Conservation (phyloP, 768 basidiomycete genomes). For the Kwoniella dejecticola region DNA sequence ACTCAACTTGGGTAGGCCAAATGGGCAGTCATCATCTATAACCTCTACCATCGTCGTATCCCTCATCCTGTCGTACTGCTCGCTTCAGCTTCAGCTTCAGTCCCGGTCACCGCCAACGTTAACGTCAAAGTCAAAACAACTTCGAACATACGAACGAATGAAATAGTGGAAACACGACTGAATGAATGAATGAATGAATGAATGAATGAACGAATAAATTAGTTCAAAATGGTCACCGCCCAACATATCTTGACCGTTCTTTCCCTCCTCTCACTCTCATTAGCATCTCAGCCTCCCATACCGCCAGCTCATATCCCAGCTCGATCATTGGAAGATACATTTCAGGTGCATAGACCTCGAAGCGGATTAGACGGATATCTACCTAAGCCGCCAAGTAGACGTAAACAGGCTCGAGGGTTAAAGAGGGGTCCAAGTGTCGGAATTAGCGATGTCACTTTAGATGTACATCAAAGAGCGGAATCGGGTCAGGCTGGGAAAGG, state of each 20-base stretch:
- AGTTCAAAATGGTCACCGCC: constrained; percentile 12
- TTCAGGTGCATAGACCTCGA: too few species aligned
- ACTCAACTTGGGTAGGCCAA: too few species aligned
- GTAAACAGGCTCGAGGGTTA: neutral
- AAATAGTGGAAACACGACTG: too few species aligned
- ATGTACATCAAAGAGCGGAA: constrained; percentile 3
- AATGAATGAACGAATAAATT: neutral
- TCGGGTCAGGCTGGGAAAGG: neutral
- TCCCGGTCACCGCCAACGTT: too few species aligned
- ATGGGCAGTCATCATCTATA: too few species aligned
- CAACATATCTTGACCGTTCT: constrained; percentile 20
- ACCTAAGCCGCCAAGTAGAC: neutral
- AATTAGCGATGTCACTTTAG: constrained; percentile 12
- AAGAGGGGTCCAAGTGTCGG: constrained; percentile 12
- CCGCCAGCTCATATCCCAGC: neutral
- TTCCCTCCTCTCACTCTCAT: constrained; percentile 20
- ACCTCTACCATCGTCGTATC: too few species aligned
- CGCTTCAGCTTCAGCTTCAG: too few species aligned
- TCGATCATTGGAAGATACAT: neutral
- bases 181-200: too few species aligned
- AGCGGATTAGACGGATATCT: neutral
- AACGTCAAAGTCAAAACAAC: too few species aligned
- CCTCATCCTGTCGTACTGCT: too few species aligned
- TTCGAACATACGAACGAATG: too few species aligned
- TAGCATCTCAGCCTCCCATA: constrained; percentile 10